Evolutionary conservation across 441 rosid genomes (phyloP), one percentile per base, ranked within the genome.

Genomic region (Eutrema salsugineum): DNA sequence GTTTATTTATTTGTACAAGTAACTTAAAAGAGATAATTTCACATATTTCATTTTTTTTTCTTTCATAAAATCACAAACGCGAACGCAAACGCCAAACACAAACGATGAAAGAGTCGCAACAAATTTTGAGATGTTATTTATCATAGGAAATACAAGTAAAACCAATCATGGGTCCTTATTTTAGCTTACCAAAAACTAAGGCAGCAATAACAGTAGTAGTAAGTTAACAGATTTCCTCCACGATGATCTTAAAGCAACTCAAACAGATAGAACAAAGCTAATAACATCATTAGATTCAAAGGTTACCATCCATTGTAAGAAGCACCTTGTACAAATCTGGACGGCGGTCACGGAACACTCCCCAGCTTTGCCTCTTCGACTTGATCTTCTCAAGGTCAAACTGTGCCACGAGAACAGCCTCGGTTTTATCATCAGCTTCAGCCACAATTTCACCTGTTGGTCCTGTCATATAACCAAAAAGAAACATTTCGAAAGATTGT

Each of bases 301-400:
- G n/a, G 56, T 76, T 81, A 72, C 99, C 99, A 79, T 91, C 99
- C 66, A 77, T 83, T 57, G 97, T 90, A 79, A 94, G 84, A 72
- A 94, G 94, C 76, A 83, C 97, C 83, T 87, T 87, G 82, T 90
- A 92, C 36, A 90, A 74, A 49, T 89, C 93, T 2, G 98, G 98
- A 36, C 96, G 86, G 0, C 91, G 90, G 77, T 94, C 98, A 53
- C 94, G 91, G 77, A 92, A 94, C 59, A 92, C 81, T 17, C 94
- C 97, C 98, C 99, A 92, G 44, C 99, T 73, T 77, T 82, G 86
- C 75, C 99, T 86, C 80, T 84, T 89, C 2, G 71, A 55, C 78
- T 88, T 94, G 66, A 92, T 86, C 80, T 75, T 82, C 22, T 81
- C 90, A 1, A 90, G 93, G 82, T 92, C 93, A 72, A 94, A 92